A percentile compares a stretch with the other conserved stretches of the same genome.
These are phyloP conservation scores for Stipa capillata DNA, from an alignment of 176 grass and related monocot genomes.

Conservation along the genomic window DNA sequence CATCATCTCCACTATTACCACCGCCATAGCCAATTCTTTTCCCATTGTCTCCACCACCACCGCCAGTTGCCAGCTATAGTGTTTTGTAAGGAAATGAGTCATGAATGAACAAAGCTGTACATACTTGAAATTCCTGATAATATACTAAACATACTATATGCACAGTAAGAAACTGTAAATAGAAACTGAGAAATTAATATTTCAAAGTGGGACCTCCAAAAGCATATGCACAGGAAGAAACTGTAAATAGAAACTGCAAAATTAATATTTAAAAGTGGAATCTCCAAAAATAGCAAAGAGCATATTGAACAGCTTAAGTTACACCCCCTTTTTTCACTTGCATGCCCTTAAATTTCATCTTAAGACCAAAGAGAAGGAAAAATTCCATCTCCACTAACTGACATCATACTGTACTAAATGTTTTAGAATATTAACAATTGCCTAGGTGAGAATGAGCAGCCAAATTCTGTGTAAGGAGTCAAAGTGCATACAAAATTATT, in stretches of 20 bases:
- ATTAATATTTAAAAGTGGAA: no score
- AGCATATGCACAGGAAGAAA: background rate
- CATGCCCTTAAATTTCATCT: no score
- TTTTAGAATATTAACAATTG: no score
- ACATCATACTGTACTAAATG: no score
- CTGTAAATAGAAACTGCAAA: background rate
- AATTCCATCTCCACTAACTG: no score
- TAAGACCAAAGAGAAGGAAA: no score
- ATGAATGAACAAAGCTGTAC: background rate
- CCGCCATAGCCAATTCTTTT: conserved; percentile 61
- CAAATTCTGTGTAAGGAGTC: no score
- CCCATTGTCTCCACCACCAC: conserved; percentile 65
- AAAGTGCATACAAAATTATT: no score
- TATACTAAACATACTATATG: background rate
- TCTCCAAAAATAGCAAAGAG: no score
- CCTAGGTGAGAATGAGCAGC: no score
- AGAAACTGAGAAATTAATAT: background rate
- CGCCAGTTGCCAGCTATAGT: conserved; percentile 47
- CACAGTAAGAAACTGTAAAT: background rate
- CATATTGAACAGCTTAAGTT: no score
- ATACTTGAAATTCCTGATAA: conserved; percentile 1
- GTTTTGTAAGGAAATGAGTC: conserved; percentile 1
- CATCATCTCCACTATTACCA: conserved; percentile 66
- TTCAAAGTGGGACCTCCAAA: background rate
- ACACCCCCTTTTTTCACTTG: no score